Percentiles rank a stretch among this genome's conserved stretches.
Conservation (phyloP, 371 early-diverging fungal genomes). For the Haplosporangium sp. region DNA sequence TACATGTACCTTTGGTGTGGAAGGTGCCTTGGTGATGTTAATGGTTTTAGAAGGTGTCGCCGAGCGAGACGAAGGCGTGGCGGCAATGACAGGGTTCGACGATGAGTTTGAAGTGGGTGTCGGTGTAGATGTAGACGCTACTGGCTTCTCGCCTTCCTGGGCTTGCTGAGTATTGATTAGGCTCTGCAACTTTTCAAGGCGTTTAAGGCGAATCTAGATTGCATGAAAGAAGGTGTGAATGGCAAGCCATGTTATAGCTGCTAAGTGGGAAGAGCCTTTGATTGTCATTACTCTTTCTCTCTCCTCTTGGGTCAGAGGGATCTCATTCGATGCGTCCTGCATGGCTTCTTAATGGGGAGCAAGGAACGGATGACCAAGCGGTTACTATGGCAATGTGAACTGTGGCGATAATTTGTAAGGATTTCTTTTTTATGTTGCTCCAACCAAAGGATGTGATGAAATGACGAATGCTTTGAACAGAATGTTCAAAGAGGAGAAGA, state of each 20-base stretch:
- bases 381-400: too few species aligned
- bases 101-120: constrained; percentile 29
- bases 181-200: constrained; percentile 72
- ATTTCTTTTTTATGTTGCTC: not conserved
- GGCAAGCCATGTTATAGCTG: not conserved
- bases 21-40: constrained; percentile 3
- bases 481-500: not conserved
- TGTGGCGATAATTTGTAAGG: too few species aligned
- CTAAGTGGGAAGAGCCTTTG: not conserved
- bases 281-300: constrained; percentile 35
- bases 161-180: constrained; percentile 14
- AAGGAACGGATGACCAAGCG: too few species aligned
- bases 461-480: too few species aligned
- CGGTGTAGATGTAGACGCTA: constrained; percentile 23
- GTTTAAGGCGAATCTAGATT: constrained; percentile 77
- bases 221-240: too few species aligned
- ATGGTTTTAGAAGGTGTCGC: not conserved
- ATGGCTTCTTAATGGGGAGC: constrained; percentile 3
- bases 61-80: constrained; percentile 12
- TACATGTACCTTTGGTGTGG: constrained; percentile 11
- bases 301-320: constrained; percentile 48
- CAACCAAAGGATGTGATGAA: too few species aligned
- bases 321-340: constrained; percentile 51
- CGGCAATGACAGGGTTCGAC: not conserved
- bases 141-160: constrained; percentile 16